Percentiles rank a stretch among this genome's conserved stretches.
These are phyloP conservation scores for Pleoardoris graminearum DNA, from an alignment of 2,329 filamentous ascomycete genomes.

Conservation along the genomic window DNA sequence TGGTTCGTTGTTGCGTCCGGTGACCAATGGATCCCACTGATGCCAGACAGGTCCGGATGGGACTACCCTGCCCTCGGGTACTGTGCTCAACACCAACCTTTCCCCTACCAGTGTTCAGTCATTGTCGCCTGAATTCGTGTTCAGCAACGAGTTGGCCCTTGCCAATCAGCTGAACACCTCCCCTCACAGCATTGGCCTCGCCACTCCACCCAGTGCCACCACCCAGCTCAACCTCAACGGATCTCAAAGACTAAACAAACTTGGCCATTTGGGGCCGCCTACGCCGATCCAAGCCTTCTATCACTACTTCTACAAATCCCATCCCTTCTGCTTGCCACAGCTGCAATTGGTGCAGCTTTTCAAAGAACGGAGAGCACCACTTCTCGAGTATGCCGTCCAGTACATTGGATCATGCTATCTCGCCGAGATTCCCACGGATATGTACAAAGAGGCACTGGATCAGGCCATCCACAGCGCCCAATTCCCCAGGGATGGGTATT, in stretches of 20 bases:
- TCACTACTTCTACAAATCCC: constrained; percentile 59
- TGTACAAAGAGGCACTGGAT: constrained; percentile 48
- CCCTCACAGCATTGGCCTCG: constrained; percentile 24
- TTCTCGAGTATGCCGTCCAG: constrained; percentile 59
- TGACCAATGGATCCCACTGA: constrained; percentile 8
- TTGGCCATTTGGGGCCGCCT: constrained; percentile 33
- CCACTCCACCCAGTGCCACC: constrained; percentile 23
- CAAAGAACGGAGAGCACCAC: constrained; percentile 47
- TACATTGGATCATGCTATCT: constrained; percentile 61
- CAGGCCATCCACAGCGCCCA: constrained; percentile 36
- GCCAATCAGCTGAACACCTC: constrained; percentile 30
- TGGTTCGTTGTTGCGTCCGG: constrained; percentile 19
- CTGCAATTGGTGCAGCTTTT: constrained; percentile 44
- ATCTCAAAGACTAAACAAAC: constrained; percentile 33
- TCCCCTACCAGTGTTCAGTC: constrained; percentile 26
- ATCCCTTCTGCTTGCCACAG: constrained; percentile 60
- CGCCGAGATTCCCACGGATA: constrained; percentile 49
- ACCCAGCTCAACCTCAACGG: constrained; percentile 41
- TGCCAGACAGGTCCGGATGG: constrained; percentile 17
- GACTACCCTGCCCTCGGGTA: constrained; percentile 11
- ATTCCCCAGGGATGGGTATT: constrained; percentile 51
- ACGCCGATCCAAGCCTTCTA: constrained; percentile 39
- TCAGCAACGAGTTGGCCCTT: constrained; percentile 28
- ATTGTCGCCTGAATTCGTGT: constrained; percentile 38
- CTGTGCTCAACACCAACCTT: constrained; percentile 15